phyloP scores from a whole-genome alignment of 2,329 filamentous ascomycete genomes.

The Endoconidiophora laricicola region DNA sequence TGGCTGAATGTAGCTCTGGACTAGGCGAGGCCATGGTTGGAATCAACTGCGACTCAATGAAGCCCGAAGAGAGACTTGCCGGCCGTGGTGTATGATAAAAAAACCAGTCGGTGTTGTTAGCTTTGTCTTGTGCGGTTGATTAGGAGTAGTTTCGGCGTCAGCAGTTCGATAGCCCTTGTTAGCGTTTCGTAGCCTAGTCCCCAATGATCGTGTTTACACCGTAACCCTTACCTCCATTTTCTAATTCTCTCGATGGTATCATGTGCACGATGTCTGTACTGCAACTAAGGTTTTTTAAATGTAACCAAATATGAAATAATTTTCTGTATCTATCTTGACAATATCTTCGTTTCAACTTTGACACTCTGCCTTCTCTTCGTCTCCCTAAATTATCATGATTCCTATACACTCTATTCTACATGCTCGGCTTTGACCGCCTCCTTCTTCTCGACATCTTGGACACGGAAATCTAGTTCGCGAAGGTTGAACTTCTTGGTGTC shows the following conservation, averaged over 20 bases:
- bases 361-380: no score
- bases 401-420: neutral
- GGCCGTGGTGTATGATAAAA: slow-evolving; percentile 59
- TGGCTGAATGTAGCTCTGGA: slow-evolving; percentile 75
- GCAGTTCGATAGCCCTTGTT: neutral
- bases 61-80: slow-evolving; percentile 65
- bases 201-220: no score
- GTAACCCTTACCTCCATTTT: no score
- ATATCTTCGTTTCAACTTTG: no score
- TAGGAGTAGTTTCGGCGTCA: neutral
- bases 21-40: slow-evolving; percentile 98
- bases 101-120: neutral
- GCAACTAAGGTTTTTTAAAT: no score
- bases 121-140: neutral
- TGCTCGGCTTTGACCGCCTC: neutral
- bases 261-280: no score
- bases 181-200: no score
- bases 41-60: slow-evolving; percentile 70
- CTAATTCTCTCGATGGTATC: no score
- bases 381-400: neutral
- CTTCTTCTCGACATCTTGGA: neutral
- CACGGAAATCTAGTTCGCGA: no score
- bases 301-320: no score
- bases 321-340: no score
- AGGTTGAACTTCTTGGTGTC: slow-evolving; percentile 23